Percentiles rank a stretch among this genome's conserved stretches.
These are phyloP conservation scores for Auricularia auricula-judae DNA, from an alignment of 768 basidiomycete genomes.

Conservation along the genomic window DNA sequence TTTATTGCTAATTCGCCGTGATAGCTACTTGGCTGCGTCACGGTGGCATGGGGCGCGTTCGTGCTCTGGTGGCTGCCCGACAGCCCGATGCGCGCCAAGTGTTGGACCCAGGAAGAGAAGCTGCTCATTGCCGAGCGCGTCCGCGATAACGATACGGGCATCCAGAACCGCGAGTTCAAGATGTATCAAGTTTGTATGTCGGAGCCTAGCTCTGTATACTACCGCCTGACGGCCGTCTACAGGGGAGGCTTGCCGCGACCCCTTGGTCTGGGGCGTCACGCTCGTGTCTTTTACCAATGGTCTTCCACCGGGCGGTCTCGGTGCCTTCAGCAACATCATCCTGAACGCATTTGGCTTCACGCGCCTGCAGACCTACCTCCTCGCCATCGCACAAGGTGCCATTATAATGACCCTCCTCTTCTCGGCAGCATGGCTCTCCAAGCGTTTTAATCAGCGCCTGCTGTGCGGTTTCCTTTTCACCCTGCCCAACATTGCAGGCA, in stretches of 20 bases:
- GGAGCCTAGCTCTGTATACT: too few relatives aligned
- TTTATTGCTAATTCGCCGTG: constrained; percentile 2
- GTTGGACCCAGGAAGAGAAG: constrained; percentile 36
- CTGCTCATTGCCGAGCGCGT: constrained; percentile 39
- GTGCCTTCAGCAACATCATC: constrained; percentile 44
- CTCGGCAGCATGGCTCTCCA: constrained; percentile 31
- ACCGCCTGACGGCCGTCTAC: not conserved
- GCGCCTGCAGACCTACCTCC: constrained; percentile 37
- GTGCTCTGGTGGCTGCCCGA: constrained; percentile 41
- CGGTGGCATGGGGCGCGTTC: constrained; percentile 37
- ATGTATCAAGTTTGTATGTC: constrained; percentile 11
- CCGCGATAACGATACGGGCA: constrained; percentile 39
- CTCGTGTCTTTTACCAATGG: constrained; percentile 39
- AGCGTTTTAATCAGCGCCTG: constrained; percentile 33
- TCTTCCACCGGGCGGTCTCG: constrained; percentile 36
- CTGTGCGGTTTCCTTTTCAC: constrained; percentile 36
- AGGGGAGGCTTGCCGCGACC: constrained; percentile 36
- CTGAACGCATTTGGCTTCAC: constrained; percentile 37
- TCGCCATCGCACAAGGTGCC: constrained; percentile 25
- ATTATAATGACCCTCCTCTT: constrained; percentile 35
- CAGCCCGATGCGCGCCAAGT: constrained; percentile 35
- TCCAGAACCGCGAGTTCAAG: constrained; percentile 42
- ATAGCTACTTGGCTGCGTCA: constrained; percentile 32
- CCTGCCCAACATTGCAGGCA: constrained; percentile 37
- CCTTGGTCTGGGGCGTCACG: constrained; percentile 34